Base-by-base conservation (phyloP, 2,329 filamentous ascomycete species). In the Corynespora cassiicola region DNA sequence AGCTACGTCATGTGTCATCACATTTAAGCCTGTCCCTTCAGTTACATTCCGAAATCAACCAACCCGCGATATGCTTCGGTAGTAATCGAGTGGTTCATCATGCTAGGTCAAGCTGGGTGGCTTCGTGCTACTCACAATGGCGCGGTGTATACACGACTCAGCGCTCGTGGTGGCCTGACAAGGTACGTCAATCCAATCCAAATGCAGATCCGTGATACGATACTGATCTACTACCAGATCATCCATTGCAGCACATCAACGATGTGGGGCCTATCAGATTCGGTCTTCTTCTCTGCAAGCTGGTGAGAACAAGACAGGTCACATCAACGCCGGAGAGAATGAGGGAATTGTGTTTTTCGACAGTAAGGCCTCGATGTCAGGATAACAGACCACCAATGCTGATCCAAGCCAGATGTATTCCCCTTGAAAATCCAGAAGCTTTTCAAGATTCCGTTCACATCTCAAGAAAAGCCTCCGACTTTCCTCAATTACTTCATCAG, bases 281-380 rank as follows among this genome's bases (percentile, higher is more conserved):
- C 61, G 67, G 17, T 58, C 48, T 47, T 52, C 56, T 9, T 66
- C 69, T 6, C 44, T 70, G 2, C 71, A 76, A 41, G 69, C 76
- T 8, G 81, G 79, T 34, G 81, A 82, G 50, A 78, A 87, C 55
- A 83, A 87, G 48, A 82, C 82, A 7, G 92, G 94, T 0, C 90
- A 96, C 58, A 96, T 97, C 52, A 75, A 79, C n/a, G 79, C 87
- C 8, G 78, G 76, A 3, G 72, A 85, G 1, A 87, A 91, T 54
- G 89, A 97, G 71, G 85, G 86, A 0, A 84, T 97, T 29, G 69
- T 96, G 6, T 99, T 95, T 72, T 85, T 97, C 59, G 90, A 95
- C 64, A 95, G 88, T 91, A 70, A 63, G n/a, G 82, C 60, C 22
- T 7, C 15, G 21, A 7, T 22, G n/a, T 29, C n/a, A 18, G 14